Base-by-base conservation (phyloP, 2,329 filamentous ascomycete genomes). In the Alternaria tenuissima region DNA sequence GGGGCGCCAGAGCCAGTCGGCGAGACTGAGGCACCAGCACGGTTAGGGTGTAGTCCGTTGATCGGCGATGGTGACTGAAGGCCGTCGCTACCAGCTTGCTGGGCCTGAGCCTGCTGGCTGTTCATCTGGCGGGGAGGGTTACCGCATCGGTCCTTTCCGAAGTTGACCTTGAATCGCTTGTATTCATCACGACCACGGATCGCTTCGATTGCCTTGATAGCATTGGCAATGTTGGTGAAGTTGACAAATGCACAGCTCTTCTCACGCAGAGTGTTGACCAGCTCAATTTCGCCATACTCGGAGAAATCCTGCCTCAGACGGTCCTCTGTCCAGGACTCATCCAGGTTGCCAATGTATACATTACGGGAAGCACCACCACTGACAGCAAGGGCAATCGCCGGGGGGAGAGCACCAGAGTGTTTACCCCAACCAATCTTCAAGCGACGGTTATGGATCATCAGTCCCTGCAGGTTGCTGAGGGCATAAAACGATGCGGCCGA, bases 221-320 rank as follows among this genome's bases (percentile, higher is more conserved):
- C 95, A 72, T 99, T 99, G 76, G 95, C 95, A 77, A 99, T 99
- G 82, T 99, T 99, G 76, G 95, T 99, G 79, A 99, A 99, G 83
- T 99, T 99, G 78, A 99, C 95, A 78, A 99, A 99, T 0, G 95
- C 95, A 79, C 95, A 99, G 83, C 94, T 97, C 89, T 99, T 99
- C 85, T 99, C 95, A 55, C 95, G 90, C 61, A 99, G 84, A 16
- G 95, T 92, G 81, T 99, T 99, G 65, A 99, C 93, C 65, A 99
- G 84, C 82, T 99, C 95, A 74, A 99, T 98, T 81, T 99, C 95
- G 67, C 95, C 95, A 73, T 92, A 98, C 78, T 98, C 94, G 34
- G 94, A 92, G 79, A 99, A 99, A 81, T 99, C 95, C 78, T 97
- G 93, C 75, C 94, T 89, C 70, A 99, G 84, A 60, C 94, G 91